These are phyloP conservation scores for Brettanomyces nanus DNA, from an alignment of 805 yeast species.

Conservation along the genomic window DNA sequence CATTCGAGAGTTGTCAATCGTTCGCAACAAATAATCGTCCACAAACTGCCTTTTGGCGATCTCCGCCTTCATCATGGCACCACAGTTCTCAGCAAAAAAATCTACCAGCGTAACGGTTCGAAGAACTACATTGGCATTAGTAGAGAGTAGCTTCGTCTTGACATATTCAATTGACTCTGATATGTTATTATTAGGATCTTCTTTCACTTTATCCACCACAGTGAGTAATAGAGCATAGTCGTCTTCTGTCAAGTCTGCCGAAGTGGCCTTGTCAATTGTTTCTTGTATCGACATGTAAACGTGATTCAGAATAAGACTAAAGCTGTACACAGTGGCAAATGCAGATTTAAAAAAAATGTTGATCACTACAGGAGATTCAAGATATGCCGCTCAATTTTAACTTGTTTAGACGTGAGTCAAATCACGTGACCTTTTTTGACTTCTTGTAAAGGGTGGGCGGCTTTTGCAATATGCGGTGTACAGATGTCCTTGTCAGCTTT, in stretches of 20 bases:
- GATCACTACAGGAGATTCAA: too few relatives aligned
- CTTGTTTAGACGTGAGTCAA: too few relatives aligned
- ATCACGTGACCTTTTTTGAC: too few relatives aligned
- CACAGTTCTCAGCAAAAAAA: conserved; percentile 71
- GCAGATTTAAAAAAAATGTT: too few relatives aligned
- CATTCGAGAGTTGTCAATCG: conserved; percentile 45
- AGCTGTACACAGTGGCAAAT: too few relatives aligned
- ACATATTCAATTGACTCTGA: conserved; percentile 38
- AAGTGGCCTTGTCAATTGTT: conserved; percentile 46
- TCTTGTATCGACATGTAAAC: conserved; percentile 13
- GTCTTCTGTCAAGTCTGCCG: conserved; percentile 52
- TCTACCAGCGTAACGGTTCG: conserved; percentile 47
- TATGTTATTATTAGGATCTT: conserved; percentile 51
- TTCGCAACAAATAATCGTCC: conserved; percentile 31
- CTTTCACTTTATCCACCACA: conserved; percentile 58
- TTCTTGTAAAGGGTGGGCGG: too few relatives aligned
- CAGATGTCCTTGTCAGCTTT: too few relatives aligned
- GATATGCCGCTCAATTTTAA: too few relatives aligned
- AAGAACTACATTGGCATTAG: conserved; percentile 59
- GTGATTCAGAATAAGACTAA: too few relatives aligned
- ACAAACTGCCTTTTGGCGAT: conserved; percentile 53
- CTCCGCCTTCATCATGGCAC: conserved; percentile 56
- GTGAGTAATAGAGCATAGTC: conserved; percentile 60
- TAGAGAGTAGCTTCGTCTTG: conserved; percentile 37
- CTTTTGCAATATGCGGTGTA: too few relatives aligned